Percentiles rank a stretch among this genome's conserved stretches.
Evolutionary conservation across 177 flowering plant genomes (phyloP).

Genomic region (Vitis hybrid): DNA sequence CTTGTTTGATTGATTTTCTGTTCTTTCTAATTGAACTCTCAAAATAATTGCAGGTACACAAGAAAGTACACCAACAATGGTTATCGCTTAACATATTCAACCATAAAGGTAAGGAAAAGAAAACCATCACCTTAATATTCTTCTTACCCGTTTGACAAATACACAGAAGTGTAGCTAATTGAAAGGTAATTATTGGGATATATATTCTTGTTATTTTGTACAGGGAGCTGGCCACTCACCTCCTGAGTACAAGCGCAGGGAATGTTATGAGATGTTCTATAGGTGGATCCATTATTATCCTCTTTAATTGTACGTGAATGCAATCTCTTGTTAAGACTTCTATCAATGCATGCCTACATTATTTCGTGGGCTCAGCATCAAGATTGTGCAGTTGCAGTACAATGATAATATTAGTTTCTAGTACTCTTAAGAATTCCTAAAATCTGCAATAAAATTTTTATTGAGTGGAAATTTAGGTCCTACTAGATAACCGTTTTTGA

Average conservation of each 20-base stretch:
- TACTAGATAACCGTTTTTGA: fast-evolving
- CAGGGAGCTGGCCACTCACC: conserved; percentile 13
- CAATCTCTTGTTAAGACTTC: too few species aligned
- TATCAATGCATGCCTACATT: too few species aligned
- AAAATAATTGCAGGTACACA: conserved; percentile 10
- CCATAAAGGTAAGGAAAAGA: conserved; percentile 21
- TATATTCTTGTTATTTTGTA: neutral
- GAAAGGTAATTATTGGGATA: too few species aligned
- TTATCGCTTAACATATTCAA: conserved; percentile 20
- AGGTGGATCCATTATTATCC: conserved; percentile 9
- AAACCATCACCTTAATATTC: neutral
- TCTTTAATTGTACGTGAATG: neutral
- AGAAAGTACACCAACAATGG: conserved; percentile 1
- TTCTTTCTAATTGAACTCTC: too few species aligned
- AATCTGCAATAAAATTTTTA: too few species aligned
- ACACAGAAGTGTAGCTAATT: too few species aligned
- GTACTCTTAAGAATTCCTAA: too few species aligned
- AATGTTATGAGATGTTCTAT: conserved; percentile 1
- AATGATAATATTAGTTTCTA: too few species aligned
- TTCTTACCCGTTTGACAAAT: neutral
- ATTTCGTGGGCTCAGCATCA: too few species aligned
- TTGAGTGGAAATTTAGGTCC: too few species aligned
- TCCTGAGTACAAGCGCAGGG: conserved; percentile 4
- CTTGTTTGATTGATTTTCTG: neutral
- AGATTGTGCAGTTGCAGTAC: too few species aligned